Base-by-base conservation (phyloP, 2,329 filamentous ascomycete genomes). In the Colletotrichum paranaense region DNA sequence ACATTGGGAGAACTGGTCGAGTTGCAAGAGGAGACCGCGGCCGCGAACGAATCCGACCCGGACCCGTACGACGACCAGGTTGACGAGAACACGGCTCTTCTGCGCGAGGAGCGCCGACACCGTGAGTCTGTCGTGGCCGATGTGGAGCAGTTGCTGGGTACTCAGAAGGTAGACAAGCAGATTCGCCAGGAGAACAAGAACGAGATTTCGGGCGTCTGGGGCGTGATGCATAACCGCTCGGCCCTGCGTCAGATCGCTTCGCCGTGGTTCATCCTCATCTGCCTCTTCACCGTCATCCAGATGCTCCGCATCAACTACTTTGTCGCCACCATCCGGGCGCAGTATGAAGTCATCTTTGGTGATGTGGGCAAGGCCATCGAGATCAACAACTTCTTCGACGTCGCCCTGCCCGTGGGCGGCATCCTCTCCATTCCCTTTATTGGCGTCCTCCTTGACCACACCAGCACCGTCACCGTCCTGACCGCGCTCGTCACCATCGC, bases 241-340 rank as follows among this genome's bases (percentile, higher is more conserved):
- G 93, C 94, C 0, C 78, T 87, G 26, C 84, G 94, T 78, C 95
- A 98, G 82, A 93, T 98, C 76, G 82, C 84, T 8, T 94, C 92
- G 2, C 92, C 92, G 0, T 98, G 95, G 95, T 98, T 97, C 81
- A 86, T 95, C 22, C 87, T 97, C 49, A 94, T 97, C 77, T 93
- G 94, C 5, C 82, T 95, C 24, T 96, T 97, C 81, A 97, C 94
- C 5, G 87, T 93, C 38, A 83, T 94, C 52, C 92, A 93, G 81
- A 94, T 93, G 91, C 92, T 92, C 2, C 89, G 93, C 35, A 97
- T 97, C 88, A 97, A 97, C 84, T 97, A 95, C 85, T 97, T 97
- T 80, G 94, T 98, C 66, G 94, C 95, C 4, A 97, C 95, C 2
- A 92, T 97, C 75, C 89, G 93, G 2, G 88, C 92, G 1, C 95